phyloP scores from a whole-genome alignment of 768 basidiomycete species.

The Tricholoma sp. region DNA sequence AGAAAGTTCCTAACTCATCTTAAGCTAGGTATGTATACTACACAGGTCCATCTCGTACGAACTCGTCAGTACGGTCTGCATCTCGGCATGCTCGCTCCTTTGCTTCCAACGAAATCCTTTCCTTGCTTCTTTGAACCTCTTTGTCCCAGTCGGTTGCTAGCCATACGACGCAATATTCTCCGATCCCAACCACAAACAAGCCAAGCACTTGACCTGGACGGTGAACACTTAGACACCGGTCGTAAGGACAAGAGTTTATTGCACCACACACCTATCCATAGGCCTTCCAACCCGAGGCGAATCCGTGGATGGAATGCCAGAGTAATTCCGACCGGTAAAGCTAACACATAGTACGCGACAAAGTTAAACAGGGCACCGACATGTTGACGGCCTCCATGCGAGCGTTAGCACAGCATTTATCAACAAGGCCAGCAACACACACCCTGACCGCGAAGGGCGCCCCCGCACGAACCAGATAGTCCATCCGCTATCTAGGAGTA shows the following conservation, averaged over 20 bases:
- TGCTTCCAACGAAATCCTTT: conserved; percentile 33
- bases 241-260: conserved; percentile 24
- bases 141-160: conserved; percentile 56
- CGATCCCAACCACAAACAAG: conserved; percentile 63
- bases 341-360: conserved; percentile 73
- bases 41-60: background rate
- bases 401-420: background rate
- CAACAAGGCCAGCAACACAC: conserved; percentile 15
- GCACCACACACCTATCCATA: conserved; percentile 67
- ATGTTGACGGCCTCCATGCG: conserved; percentile 53
- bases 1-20: background rate
- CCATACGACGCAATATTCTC: conserved; percentile 61
- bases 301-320: conserved; percentile 54
- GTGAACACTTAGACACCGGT: background rate
- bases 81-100: background rate
- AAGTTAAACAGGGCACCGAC: conserved; percentile 73
- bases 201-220: conserved; percentile 64
- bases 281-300: conserved; percentile 51
- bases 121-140: conserved; percentile 52
- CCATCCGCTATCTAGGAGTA: conserved; percentile 52
- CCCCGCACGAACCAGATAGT: conserved; percentile 55
- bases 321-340: conserved; percentile 73
- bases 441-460: conserved; percentile 79
- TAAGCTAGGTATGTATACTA: background rate
- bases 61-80: background rate